These are phyloP conservation scores for Otatea glauca DNA, from an alignment of 176 grass and related monocot genomes.

Conservation along the genomic window DNA sequence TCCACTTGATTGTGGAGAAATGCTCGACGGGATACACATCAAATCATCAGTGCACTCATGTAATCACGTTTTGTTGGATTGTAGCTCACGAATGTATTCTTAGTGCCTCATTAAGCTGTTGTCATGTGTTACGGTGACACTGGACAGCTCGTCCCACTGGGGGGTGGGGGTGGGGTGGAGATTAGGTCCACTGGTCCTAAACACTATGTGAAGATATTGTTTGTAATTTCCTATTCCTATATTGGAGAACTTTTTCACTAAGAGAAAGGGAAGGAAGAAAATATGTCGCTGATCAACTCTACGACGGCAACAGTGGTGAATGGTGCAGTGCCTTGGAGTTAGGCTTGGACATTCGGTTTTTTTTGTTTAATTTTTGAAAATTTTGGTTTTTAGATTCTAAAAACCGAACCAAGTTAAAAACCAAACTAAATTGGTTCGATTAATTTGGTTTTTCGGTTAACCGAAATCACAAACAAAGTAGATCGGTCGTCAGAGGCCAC, in stretches of 20 bases:
- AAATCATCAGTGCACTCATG: neutral
- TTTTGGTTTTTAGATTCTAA: too few species aligned
- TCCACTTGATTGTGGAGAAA: neutral
- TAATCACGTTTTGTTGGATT: neutral
- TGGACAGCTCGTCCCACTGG: constrained; percentile 28
- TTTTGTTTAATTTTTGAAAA: too few species aligned
- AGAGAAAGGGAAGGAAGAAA: neutral
- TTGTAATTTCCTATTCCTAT: neutral
- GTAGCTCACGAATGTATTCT: neutral
- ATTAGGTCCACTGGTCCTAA: neutral
- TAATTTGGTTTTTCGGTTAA: too few species aligned
- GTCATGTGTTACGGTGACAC: constrained; percentile 25
- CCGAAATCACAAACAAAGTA: too few species aligned
- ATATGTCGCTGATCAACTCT: neutral
- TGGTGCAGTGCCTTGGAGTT: neutral
- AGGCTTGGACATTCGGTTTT: too few species aligned
- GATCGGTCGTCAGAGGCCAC: too few species aligned
- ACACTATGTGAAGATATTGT: neutral
- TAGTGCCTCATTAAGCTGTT: neutral
- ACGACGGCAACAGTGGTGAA: neutral
- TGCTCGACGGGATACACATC: neutral
- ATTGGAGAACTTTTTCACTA: neutral
- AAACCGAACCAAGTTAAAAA: too few species aligned
- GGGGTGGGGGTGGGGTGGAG: too few species aligned
- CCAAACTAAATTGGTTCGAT: too few species aligned